Evolutionary conservation across 2,329 filamentous ascomycete genomes (phyloP).

Genomic region (Botryosphaeria agaves): DNA sequence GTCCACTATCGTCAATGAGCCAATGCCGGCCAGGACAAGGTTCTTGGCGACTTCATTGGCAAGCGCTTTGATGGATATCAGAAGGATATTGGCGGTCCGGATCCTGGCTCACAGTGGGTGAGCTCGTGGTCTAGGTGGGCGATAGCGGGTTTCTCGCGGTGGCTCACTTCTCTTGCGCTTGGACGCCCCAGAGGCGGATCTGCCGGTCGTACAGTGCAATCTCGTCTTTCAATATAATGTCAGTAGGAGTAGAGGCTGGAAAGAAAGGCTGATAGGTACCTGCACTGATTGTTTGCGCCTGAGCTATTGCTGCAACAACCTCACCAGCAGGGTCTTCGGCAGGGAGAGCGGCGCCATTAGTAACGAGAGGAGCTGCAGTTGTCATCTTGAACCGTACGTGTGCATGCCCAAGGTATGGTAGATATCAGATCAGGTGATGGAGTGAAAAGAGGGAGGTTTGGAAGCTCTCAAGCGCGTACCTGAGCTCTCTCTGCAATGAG

Average conservation of each 20-base stretch:
- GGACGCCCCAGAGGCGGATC: constrained; percentile 91
- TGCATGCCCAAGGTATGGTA: no score
- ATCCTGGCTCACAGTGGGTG: no score
- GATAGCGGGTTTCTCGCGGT: no score
- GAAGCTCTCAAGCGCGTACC: no score
- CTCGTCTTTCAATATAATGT: constrained; percentile 44
- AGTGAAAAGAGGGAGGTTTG: no score
- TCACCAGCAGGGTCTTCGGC: constrained; percentile 17
- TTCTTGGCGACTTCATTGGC: constrained; percentile 96
- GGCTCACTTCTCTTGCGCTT: constrained; percentile 61
- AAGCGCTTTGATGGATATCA: constrained; percentile 74
- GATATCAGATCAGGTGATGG: no score
- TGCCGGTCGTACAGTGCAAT: constrained; percentile 95
- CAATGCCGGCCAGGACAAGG: constrained; percentile 82
- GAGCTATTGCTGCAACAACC: constrained; percentile 18
- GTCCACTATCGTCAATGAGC: constrained; percentile 78
- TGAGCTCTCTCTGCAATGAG: no score
- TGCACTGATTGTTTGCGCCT: constrained; percentile 23
- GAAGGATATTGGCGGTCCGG: constrained; percentile 71
- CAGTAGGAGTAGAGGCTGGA: neutral
- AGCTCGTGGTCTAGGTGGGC: no score
- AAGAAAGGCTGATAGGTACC: constrained; percentile 3
- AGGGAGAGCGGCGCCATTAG: constrained; percentile 8
- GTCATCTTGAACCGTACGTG: no score
- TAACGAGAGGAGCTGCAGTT: neutral